A percentile compares a stretch with the other conserved stretches of the same genome.
These are phyloP conservation scores for Cornus florida DNA, from an alignment of 148 eudicot species.

Conservation along the genomic window DNA sequence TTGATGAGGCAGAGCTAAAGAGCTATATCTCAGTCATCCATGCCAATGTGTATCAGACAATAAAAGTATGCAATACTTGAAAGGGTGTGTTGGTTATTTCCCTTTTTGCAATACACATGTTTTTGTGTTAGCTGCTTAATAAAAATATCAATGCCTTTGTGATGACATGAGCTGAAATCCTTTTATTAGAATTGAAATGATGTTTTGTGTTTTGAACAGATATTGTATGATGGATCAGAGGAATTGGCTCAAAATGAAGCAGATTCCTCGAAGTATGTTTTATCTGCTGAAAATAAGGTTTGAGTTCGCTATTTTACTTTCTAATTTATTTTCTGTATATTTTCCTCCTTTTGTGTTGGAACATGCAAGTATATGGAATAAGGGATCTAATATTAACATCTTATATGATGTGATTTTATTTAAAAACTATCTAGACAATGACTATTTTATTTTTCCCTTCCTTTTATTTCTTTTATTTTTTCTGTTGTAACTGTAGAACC, in stretches of 20 bases:
- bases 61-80: conserved; percentile 88
- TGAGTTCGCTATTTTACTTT: conserved; percentile 11
- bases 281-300: conserved; percentile 76
- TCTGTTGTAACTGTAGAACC: neutral
- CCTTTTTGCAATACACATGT: conserved; percentile 21
- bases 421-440: no score
- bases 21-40: conserved; percentile 81
- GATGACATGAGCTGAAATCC: neutral
- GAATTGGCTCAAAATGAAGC: conserved; percentile 68
- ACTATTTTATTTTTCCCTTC: no score
- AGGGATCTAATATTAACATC: neutral
- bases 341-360: neutral
- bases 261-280: conserved; percentile 57
- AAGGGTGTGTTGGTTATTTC: conserved; percentile 75
- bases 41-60: conserved; percentile 94
- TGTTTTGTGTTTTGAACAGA: conserved; percentile 37
- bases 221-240: conserved; percentile 79
- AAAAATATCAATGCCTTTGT: neutral
- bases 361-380: neutral
- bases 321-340: neutral
- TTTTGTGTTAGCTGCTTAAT: conserved; percentile 15
- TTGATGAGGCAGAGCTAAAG: conserved; percentile 81
- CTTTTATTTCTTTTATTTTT: neutral
- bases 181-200: neutral
- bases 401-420: neutral